phyloP scores from a whole-genome alignment of 1,284 basidiomycete species.

The Cryptococcus floricola region DNA sequence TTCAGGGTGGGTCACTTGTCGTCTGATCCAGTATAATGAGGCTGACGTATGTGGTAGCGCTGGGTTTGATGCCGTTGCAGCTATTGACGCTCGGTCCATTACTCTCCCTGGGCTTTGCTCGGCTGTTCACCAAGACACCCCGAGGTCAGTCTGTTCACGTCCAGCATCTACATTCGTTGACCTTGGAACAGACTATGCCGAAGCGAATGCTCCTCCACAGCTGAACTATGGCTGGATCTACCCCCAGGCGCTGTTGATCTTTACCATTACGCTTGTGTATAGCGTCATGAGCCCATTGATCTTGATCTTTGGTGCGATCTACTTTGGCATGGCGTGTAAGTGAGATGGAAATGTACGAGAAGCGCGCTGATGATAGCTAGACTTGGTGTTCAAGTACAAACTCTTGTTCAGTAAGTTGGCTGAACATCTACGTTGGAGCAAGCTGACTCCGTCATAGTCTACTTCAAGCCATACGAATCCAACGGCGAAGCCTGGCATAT shows the following conservation, averaged over 20 bases:
- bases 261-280: conserved; percentile 90
- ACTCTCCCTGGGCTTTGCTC: conserved; percentile 67
- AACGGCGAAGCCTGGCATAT: conserved; percentile 70
- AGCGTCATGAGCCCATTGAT: conserved; percentile 93
- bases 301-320: conserved; percentile 86
- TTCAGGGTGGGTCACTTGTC: conserved; percentile 64
- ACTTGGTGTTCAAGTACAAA: conserved; percentile 97
- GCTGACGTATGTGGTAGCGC: conserved; percentile 51
- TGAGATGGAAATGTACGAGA: conserved; percentile 2
- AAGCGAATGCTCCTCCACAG: conserved; percentile 94
- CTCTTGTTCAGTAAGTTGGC: conserved; percentile 72
- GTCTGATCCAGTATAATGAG: neutral
- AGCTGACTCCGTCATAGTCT: conserved; percentile 26
- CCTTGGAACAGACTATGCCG: conserved; percentile 69
- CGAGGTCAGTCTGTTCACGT: conserved; percentile 58
- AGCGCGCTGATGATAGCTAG: conserved; percentile 27
- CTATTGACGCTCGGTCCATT: conserved; percentile 82
- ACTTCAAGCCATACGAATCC: conserved; percentile 50
- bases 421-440: no score
- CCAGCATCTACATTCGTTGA: neutral
- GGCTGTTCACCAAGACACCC: conserved; percentile 73
- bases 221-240: conserved; percentile 90
- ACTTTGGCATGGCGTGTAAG: conserved; percentile 79
- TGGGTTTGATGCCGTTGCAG: conserved; percentile 93
- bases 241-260: conserved; percentile 91